Conservation (phyloP, 176 grass and related monocot species). For the Dactylis glomerata region DNA sequence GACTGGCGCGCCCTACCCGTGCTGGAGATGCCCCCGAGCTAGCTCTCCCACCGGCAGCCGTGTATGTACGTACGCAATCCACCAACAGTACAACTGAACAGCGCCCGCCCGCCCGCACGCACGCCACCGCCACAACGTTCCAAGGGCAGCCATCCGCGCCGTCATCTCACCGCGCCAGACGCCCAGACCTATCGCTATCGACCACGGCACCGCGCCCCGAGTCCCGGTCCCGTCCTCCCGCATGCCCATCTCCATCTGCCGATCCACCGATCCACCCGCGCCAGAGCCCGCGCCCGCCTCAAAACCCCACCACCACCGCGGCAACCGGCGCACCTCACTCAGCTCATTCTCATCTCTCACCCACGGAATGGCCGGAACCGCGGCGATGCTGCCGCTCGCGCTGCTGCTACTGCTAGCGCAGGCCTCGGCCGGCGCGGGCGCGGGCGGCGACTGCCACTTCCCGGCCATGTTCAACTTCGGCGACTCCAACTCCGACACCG, state of each 20-base stretch:
- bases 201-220: background rate
- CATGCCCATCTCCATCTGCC: background rate
- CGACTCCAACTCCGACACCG: slow-evolving; percentile 97
- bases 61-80: background rate
- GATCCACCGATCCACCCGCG: background rate
- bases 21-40: background rate
- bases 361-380: background rate
- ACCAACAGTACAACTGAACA: background rate
- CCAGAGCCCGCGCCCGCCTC: background rate
- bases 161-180: background rate
- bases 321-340: background rate
- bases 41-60: background rate
- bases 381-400: background rate
- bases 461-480: slow-evolving; percentile 96
- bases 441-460: slow-evolving; percentile 57
- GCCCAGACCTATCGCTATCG: background rate
- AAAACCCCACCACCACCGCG: background rate
- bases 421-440: background rate
- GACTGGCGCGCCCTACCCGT: no score
- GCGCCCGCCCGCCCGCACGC: background rate
- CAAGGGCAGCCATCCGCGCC: background rate
- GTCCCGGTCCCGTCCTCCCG: background rate
- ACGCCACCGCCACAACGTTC: background rate
- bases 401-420: background rate
- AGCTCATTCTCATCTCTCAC: background rate